phyloP scores from a whole-genome alignment of 2,329 filamentous ascomycete genomes.

The Beauveria pseudobassiana region DNA sequence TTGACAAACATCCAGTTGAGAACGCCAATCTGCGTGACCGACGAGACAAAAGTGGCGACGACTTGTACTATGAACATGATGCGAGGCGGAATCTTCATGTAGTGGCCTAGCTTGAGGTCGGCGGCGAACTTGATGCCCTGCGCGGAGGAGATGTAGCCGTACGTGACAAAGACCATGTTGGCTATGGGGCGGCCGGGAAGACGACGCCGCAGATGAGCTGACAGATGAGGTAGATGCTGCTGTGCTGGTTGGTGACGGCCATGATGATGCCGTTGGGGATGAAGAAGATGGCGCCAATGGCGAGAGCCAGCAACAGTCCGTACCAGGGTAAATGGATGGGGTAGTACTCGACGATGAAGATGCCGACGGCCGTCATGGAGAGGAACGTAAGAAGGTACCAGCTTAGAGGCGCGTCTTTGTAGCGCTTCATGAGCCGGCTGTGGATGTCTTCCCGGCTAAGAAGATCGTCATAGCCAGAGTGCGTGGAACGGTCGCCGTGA shows the following conservation, averaged over 20 bases:
- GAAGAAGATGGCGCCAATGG: conserved; percentile 73
- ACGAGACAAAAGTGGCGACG: conserved; percentile 66
- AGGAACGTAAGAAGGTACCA: conserved; percentile 76
- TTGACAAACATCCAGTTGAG: conserved; percentile 86
- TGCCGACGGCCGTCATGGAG: conserved; percentile 69
- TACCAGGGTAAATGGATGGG: conserved; percentile 83
- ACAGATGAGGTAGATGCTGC: conserved; percentile 78
- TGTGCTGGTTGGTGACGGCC: conserved; percentile 87
- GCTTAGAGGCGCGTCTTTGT: conserved; percentile 70
- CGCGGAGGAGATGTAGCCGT: conserved; percentile 81
- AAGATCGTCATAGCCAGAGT: conserved; percentile 42
- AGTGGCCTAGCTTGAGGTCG: conserved; percentile 80
- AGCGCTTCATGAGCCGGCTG: conserved; percentile 73
- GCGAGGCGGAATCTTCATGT: conserved; percentile 81
- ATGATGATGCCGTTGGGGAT: conserved; percentile 89
- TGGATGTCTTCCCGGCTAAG: conserved; percentile 74
- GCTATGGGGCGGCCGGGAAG: conserved; percentile 78
- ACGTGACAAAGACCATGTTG: conserved; percentile 91
- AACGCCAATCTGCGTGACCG: conserved; percentile 72
- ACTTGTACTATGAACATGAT: conserved; percentile 74
- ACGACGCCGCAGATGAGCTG: conserved; percentile 75
- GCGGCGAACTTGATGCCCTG: conserved; percentile 86
- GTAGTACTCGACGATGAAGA: conserved; percentile 80
- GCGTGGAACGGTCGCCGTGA: conserved; percentile 22
- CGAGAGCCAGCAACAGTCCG: conserved; percentile 69